Base-by-base conservation (phyloP, 2,329 filamentous ascomycete species). In the Fusarium nelsonii region DNA sequence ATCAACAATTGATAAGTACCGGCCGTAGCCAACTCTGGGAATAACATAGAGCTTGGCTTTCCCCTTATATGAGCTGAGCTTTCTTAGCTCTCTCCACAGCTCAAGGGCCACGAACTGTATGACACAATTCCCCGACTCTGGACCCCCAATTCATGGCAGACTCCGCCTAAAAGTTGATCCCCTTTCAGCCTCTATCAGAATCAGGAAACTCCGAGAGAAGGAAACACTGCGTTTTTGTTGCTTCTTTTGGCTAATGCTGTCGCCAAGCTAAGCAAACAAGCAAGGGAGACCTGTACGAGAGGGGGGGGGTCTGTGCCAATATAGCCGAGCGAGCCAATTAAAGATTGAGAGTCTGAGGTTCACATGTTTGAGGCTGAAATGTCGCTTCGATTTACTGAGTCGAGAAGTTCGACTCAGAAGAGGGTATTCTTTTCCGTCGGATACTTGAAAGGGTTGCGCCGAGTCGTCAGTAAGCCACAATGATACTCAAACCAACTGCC, bases 301-400 rank as follows among this genome's bases (percentile, higher is more conserved):
- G 46, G 33, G 46, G 46, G 46, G 33, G 46, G 46, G 46, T 51
- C 48, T 40, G 48, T 51, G n/a, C 43, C 20, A 30, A n/a, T 15
- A 36, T 65, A 64, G 68, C 70, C 70, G 70, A 73, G 16, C 8
- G 30, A 37, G 26, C 70, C 65, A 73, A 52, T 73, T 28, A 49
- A 6, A 16, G 15, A 3, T 14, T 39, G 18, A 18, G 49, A 12
- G 15, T 33, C 41, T 58, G 41, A 33, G 8, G 0, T 37, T 30
- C 3, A 16, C 8, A 18, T 4, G 28, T 28, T 30, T 32, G 41
- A 40, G 41, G 34, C n/a, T 59, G n/a, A 18, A 36, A 16, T 23
- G 34, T 50, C 16, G 20, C 16, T 18, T 30, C 15, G 6, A 26
- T 18, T 20, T n/a, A 14, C 23, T 45, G 34, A 45, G 28, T 36